phyloP scores from a whole-genome alignment of 228 moss, liverwort and hornwort species.

The Sphagnum magellanicum region DNA sequence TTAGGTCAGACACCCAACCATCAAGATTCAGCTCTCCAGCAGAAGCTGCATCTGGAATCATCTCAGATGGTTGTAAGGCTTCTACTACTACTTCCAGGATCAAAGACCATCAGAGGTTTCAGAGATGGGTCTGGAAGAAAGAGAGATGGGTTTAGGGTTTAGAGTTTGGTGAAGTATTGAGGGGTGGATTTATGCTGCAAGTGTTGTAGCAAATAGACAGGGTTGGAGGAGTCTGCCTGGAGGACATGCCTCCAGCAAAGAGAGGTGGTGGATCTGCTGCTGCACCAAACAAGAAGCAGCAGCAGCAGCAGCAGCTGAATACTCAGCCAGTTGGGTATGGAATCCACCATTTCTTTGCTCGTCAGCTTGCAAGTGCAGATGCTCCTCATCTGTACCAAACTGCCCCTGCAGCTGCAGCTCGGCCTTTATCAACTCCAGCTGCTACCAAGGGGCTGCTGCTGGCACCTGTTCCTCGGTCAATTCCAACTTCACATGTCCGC shows the following conservation, averaged over 20 bases:
- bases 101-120: no score
- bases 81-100: no score
- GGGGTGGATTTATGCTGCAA: no score
- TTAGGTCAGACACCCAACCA: no score
- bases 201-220: no score
- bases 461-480: not conserved
- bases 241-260: not conserved
- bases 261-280: not conserved
- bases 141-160: no score
- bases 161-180: no score
- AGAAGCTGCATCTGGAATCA: no score
- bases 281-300: not conserved
- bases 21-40: no score
- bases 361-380: not conserved
- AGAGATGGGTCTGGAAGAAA: no score
- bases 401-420: not conserved
- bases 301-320: not conserved
- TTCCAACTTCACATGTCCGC: not conserved
- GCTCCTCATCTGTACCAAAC: not conserved
- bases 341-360: not conserved
- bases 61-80: no score
- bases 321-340: not conserved
- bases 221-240: not conserved
- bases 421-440: not conserved
- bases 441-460: not conserved